Percentiles rank a stretch among this genome's conserved stretches.
phyloP scores from a whole-genome alignment of 192 early-diverging fungal genomes.

The Oehlia diaphana region DNA sequence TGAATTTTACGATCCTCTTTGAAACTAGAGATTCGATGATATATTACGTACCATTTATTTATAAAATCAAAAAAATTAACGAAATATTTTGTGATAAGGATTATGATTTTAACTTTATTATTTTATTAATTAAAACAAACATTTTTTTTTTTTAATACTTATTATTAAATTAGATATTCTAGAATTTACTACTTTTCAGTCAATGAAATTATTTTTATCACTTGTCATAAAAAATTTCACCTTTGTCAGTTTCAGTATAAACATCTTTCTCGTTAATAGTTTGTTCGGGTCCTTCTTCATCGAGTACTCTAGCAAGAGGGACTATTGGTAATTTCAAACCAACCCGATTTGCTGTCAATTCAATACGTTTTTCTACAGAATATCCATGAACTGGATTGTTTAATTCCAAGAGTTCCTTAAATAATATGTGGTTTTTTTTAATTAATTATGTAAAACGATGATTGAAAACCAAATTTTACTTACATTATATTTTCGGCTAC shows the following conservation, averaged over 20 bases:
- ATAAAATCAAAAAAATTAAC: no score
- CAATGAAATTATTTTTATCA: no score
- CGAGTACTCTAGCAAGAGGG: no score
- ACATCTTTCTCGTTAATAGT: not conserved
- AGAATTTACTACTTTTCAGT: no score
- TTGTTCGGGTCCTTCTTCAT: not conserved
- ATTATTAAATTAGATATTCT: no score
- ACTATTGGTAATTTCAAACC: conserved; percentile 6
- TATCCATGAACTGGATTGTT: conserved; percentile 22
- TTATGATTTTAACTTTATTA: no score
- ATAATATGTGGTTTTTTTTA: not conserved
- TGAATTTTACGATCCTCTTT: no score
- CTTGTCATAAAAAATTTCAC: not conserved
- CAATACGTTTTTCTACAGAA: not conserved
- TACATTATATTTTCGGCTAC: conserved; percentile 9
- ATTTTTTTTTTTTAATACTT: no score
- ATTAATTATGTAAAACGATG: not conserved
- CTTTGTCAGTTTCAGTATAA: not conserved
- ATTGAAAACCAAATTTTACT: not conserved
- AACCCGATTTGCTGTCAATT: conserved; percentile 16
- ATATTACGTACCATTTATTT: no score
- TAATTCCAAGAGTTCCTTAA: conserved; percentile 4
- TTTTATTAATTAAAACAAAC: no score
- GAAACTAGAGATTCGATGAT: no score
- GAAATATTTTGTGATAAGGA: no score